Evolutionary conservation across 345 rosid genomes (phyloP), one percentile per base, ranked within the genome.

Genomic region (Melaleuca alternifolia): DNA sequence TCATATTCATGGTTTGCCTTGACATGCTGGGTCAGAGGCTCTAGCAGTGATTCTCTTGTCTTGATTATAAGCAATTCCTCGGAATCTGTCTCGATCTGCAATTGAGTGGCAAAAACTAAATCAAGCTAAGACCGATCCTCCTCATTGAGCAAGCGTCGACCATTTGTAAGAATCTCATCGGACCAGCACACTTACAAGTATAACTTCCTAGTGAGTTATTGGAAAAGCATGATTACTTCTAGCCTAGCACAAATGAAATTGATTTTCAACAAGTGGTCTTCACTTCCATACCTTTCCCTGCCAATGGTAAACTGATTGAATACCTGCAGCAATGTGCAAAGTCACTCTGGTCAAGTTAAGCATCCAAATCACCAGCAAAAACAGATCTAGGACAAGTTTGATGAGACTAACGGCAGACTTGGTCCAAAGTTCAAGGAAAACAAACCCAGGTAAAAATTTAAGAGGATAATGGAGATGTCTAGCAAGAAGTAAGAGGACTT

Each of bases 1-100:
- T 96, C 99, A 48, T 97, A 97, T 92, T 94, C 96, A 77, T 97
- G 99, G 89, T 96, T 97, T 76, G 95, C 99, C 85, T 96, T 94
- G 89, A 95, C 96, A 87, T 96, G 99, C 88, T 95, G 95, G 11
- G 93, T 97, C 56, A 95, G 89, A 54, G 98, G 91, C 54, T 92
- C 98, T 89, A 97, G 87, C 85, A 96, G 94, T 62, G 99, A 96
- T 76, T 95, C 93, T 91, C 98, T 93, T 24, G 99, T 97, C 92
- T 96, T 96, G 92, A 97, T 96, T 85, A 95, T 94, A 10, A 97
- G 92, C 79, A 97, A 92, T 79, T 97, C 99, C 93, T 96, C 99
- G 4, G 97, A 88, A 86, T 96, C 99, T 62, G 94, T 91, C 88
- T 92, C 94, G 82, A 97, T 88, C 99, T 97, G 95, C 87, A 92